Conservation (phyloP, 2,329 filamentous ascomycete genomes). For the Penicillium sp. region DNA sequence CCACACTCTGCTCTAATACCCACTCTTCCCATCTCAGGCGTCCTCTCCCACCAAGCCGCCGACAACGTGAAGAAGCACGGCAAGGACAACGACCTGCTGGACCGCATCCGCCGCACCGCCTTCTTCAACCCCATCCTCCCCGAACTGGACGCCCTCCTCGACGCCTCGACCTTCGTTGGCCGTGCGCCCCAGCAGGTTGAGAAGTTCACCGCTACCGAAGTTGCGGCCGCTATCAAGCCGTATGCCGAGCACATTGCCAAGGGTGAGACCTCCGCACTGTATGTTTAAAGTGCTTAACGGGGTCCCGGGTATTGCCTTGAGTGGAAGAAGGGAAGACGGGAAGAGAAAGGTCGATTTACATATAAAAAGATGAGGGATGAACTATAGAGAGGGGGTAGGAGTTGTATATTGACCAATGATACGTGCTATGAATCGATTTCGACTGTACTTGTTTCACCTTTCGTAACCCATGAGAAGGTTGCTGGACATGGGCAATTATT, state of each 20-base stretch:
- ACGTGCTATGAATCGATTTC: conserved; percentile 21
- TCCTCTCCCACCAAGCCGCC: conserved; percentile 75
- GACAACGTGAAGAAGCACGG: conserved; percentile 72
- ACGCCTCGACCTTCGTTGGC: conserved; percentile 63
- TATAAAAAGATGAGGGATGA: not conserved
- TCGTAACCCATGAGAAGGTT: not conserved
- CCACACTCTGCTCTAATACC: conserved; percentile 6
- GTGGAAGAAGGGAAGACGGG: not conserved
- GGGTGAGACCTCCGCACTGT: conserved; percentile 42
- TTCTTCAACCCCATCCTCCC: conserved; percentile 74
- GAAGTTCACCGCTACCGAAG: conserved; percentile 54
- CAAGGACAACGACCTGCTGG: conserved; percentile 77
- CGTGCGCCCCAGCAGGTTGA: conserved; percentile 57
- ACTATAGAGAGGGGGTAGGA: conserved; percentile 15
- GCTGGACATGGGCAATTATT: conserved; percentile 5
- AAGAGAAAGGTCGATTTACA: not conserved
- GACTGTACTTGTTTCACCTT: not conserved
- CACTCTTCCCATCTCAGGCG: conserved; percentile 39
- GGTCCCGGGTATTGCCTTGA: not conserved
- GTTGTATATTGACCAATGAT: conserved; percentile 17
- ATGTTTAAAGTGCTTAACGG: conserved; percentile 33
- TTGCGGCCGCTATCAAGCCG: conserved; percentile 50
- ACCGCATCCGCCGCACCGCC: conserved; percentile 69
- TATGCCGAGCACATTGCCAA: conserved; percentile 46
- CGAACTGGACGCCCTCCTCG: conserved; percentile 69